A percentile compares a stretch with the other conserved stretches of the same genome.
Conservation (phyloP, 345 rosid genomes). For the Noccaea caerulescens region DNA sequence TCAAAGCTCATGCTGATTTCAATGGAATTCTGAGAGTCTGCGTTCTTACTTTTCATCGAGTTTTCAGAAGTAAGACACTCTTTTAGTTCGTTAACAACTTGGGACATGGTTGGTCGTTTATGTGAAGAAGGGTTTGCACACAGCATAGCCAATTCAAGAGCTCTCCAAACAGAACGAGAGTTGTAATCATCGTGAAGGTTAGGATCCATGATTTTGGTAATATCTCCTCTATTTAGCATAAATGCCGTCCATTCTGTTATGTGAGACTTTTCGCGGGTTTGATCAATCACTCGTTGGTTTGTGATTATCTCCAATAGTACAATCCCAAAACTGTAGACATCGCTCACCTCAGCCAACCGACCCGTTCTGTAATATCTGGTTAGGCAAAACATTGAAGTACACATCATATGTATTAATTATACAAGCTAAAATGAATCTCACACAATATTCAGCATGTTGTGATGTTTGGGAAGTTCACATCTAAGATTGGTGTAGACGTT, state of each 20-base stretch:
- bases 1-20: conserved; percentile 31
- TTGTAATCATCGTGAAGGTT: conserved; percentile 42
- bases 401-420: background rate
- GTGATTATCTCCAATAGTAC: conserved; percentile 56
- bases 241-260: conserved; percentile 45
- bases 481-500: too few species aligned
- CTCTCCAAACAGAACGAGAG: conserved; percentile 49
- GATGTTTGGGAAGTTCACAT: too few species aligned
- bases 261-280: conserved; percentile 25
- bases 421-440: background rate
- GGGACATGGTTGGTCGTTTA: conserved; percentile 50
- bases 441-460: background rate
- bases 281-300: conserved; percentile 45
- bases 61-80: conserved; percentile 40
- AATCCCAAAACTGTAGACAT: conserved; percentile 60
- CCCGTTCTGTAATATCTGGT: conserved; percentile 35
- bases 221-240: conserved; percentile 47
- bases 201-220: conserved; percentile 50
- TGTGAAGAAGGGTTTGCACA: conserved; percentile 37
- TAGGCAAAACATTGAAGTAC: background rate
- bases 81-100: conserved; percentile 41
- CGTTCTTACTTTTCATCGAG: background rate
- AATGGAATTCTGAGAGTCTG: conserved; percentile 6
- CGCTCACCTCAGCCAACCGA: conserved; percentile 49
- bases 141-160: conserved; percentile 51